Base-by-base conservation (phyloP, 2,329 filamentous ascomycete genomes). In the Fusarium falciforme region DNA sequence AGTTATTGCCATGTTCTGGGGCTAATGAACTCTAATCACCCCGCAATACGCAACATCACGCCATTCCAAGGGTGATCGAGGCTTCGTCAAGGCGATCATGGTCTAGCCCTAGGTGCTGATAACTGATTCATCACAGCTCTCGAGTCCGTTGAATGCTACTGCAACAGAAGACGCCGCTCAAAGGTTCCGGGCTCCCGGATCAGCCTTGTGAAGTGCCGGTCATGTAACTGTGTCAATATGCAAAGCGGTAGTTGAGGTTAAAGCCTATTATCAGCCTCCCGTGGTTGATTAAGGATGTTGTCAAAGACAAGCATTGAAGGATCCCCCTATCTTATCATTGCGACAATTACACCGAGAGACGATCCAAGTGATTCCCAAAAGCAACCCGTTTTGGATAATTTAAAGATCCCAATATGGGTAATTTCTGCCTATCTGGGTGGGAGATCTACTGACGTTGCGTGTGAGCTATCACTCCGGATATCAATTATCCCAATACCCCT, bases 1-100 rank as follows among this genome's bases (percentile, higher is more conserved):
- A 10, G 35, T 36, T 54, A 54, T 54, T 27, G 27, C 47, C 47
- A 58, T 31, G 12, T 16, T 6, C 7, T 7, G 38, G 33, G 33
- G 35, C 58, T 61, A 61, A 44, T 31, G 38, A 61, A 61, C 58
- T 61, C 36, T 61, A 61, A 61, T 17, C 38, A 31, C 58, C 58
- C 58, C 58, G 58, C 58, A 61, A 44, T 42, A 42, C 57, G 57
- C 58, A 61, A 25, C 27, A 25, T 61, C 58, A 44, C 36, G 35
- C 58, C 58, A 61, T 44, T 44, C 20, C 10, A 20, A 33, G 36
- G 36, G 6, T 33, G 57, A 31, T 44, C 12, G 17, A 31, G 57
- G 36, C 12, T 22, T 42, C 38, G 35, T 27, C 17, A 27, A 40
- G 33, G 35, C 52, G 33, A 54, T 31, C 47, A 20, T 31, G 47